phyloP scores from a whole-genome alignment of 1,284 basidiomycete genomes.

The Agroathelia rolfsii region DNA sequence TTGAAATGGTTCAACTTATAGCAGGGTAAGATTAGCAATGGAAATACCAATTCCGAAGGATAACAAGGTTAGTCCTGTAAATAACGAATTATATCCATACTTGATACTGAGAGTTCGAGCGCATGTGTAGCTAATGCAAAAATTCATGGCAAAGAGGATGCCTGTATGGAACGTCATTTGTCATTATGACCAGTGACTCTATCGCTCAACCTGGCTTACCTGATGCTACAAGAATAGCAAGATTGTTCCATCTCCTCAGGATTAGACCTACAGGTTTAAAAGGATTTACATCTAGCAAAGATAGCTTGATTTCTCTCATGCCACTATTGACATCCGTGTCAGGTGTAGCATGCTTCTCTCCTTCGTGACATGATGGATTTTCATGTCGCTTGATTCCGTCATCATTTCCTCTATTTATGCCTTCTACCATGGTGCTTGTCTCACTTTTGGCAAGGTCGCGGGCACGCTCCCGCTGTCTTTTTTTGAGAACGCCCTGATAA shows the following conservation, averaged over 20 bases:
- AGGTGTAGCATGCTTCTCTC: constrained; percentile 11
- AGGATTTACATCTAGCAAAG: constrained; percentile 67
- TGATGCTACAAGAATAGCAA: constrained; percentile 57
- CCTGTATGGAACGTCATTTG: constrained; percentile 40
- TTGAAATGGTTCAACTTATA: constrained; percentile 1
- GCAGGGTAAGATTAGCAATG: constrained; percentile 6
- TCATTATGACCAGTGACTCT: too few relatives aligned
- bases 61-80: constrained; percentile 69
- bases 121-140: constrained; percentile 63
- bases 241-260: constrained; percentile 55
- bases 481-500: constrained; percentile 55
- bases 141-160: constrained; percentile 66
- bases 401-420: too few relatives aligned
- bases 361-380: too few relatives aligned
- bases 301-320: constrained; percentile 38
- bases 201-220: too few relatives aligned
- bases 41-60: constrained; percentile 64
- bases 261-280: constrained; percentile 49
- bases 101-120: constrained; percentile 52
- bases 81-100: constrained; percentile 63
- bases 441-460: constrained; percentile 1
- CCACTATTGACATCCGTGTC: constrained; percentile 7
- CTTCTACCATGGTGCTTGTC: constrained; percentile 4
- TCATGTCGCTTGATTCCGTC: too few relatives aligned
- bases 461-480: constrained; percentile 11